A percentile compares a stretch with the other conserved stretches of the same genome.
These are phyloP conservation scores for Strigomonas galati DNA, from an alignment of 208 protist species.

Conservation along the genomic window DNA sequence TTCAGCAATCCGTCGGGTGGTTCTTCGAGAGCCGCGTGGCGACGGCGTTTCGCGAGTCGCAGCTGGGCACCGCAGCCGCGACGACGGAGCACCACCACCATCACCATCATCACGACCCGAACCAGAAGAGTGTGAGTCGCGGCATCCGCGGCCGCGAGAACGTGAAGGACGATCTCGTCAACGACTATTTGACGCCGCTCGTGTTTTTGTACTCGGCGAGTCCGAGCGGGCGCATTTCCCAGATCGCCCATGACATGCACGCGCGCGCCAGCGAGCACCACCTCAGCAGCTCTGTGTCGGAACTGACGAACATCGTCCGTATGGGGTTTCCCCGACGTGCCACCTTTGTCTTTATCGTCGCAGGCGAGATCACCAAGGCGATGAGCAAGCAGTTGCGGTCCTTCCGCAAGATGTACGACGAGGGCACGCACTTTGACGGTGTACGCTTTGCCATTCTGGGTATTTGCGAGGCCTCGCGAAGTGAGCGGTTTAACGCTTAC, in stretches of 20 bases:
- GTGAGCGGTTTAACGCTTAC: slow-evolving; percentile 43
- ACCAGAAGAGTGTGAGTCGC: neutral
- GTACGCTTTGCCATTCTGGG: slow-evolving; percentile 56
- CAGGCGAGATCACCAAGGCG: slow-evolving; percentile 37
- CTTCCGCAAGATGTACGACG: slow-evolving; percentile 22
- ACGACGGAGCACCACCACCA: slow-evolving; percentile 2
- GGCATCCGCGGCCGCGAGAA: neutral
- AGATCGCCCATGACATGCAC: slow-evolving; percentile 35
- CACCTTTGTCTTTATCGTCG: slow-evolving; percentile 52
- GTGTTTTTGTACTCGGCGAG: slow-evolving; percentile 48
- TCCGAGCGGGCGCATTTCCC: slow-evolving; percentile 15
- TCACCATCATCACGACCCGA: neutral
- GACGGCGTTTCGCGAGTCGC: slow-evolving; percentile 13
- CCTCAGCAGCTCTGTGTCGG: slow-evolving; percentile 31
- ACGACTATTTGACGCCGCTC: slow-evolving; percentile 33
- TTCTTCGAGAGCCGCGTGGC: slow-evolving; percentile 32
- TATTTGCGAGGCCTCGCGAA: slow-evolving; percentile 33
- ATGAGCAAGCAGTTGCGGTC: slow-evolving; percentile 30
- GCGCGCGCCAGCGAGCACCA: slow-evolving; percentile 21
- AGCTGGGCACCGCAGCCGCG: neutral
- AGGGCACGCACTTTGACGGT: slow-evolving; percentile 21
- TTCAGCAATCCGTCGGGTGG: slow-evolving; percentile 29
- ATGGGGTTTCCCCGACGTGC: slow-evolving; percentile 38
- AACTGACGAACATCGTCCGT: slow-evolving; percentile 35
- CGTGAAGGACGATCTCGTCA: slow-evolving; percentile 4